These are phyloP conservation scores for Didymellaceae sp. DNA, from an alignment of 2,329 filamentous ascomycete genomes.

Conservation along the genomic window DNA sequence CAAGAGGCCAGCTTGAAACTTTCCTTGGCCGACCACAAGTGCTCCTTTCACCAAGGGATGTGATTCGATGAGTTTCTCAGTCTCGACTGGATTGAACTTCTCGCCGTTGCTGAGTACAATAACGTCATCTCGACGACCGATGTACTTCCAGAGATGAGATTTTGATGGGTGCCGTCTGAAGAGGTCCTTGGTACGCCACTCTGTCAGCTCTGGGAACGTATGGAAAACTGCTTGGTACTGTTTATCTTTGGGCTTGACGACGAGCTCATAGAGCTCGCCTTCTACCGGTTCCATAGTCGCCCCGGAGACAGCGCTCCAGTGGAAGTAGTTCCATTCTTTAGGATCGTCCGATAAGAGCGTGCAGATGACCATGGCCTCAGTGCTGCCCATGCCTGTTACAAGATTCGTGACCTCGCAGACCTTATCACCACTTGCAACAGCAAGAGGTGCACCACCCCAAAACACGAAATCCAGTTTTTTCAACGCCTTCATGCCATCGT, in stretches of 20 bases:
- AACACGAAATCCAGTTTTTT: constrained; percentile 10
- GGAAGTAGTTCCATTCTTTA: constrained; percentile 12
- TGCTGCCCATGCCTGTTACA: constrained; percentile 13
- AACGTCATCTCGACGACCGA: constrained; percentile 45
- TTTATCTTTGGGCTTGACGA: constrained; percentile 2
- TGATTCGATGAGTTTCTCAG: constrained; percentile 25
- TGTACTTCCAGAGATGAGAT: constrained; percentile 26
- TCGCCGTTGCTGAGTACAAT: constrained; percentile 42
- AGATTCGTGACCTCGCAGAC: constrained; percentile 17
- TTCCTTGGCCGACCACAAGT: constrained; percentile 29
- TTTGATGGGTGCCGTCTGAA: constrained; percentile 26
- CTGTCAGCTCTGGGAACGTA: constrained; percentile 6
- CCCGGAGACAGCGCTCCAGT: constrained; percentile 13
- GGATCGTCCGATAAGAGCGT: constrained; percentile 1
- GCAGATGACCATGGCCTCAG: constrained; percentile 9
- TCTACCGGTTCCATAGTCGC: constrained; percentile 12
- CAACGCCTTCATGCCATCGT: constrained; percentile 6
- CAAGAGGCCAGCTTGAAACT: constrained; percentile 26
- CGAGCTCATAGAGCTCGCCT: constrained; percentile 6
- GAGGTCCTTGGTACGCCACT: constrained; percentile 25
- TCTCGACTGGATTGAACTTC: constrained; percentile 33
- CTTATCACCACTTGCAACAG: constrained; percentile 15
- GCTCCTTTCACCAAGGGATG: constrained; percentile 21
- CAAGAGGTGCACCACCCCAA: constrained; percentile 19
- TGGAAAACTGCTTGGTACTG: constrained; percentile 9